Conservation (phyloP, 352 stramenopile genomes). For the Chrysophaeum taylorii region DNA sequence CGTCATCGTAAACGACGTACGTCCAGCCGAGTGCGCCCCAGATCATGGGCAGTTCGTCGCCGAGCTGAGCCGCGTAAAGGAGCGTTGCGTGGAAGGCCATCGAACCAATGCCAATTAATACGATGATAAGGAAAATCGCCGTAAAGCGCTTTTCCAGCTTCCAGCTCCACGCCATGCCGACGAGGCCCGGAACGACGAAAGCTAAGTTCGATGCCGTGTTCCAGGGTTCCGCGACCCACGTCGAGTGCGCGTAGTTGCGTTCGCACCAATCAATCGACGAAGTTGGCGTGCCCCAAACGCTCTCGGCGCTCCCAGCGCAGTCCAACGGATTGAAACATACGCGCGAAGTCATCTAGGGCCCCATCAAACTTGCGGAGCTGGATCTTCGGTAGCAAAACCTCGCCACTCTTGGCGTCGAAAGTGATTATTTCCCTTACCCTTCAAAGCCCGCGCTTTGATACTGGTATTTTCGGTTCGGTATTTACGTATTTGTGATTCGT, state of each 20-base stretch:
- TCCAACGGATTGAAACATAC: too few relatives aligned
- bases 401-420: too few relatives aligned
- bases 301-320: too few relatives aligned
- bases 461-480: too few relatives aligned
- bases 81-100: conserved; percentile 70
- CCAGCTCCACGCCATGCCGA: conserved; percentile 54
- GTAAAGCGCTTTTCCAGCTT: conserved; percentile 63
- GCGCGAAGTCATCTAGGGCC: too few relatives aligned
- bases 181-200: conserved; percentile 59
- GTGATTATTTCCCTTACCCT: too few relatives aligned
- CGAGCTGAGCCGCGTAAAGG: conserved; percentile 49
- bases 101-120: conserved; percentile 62
- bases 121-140: conserved; percentile 55
- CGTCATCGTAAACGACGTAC: background rate
- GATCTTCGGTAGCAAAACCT: too few relatives aligned
- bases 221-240: conserved; percentile 70
- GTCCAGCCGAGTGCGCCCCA: conserved; percentile 58
- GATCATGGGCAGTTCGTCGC: conserved; percentile 67
- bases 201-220: conserved; percentile 67
- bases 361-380: too few relatives aligned
- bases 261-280: conserved; percentile 73
- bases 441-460: too few relatives aligned
- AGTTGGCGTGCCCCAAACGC: conserved; percentile 58
- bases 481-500: too few relatives aligned
- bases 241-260: conserved; percentile 59